Base-by-base conservation (phyloP, 345 rosid species). In the Rhodamnia rubescens region DNA sequence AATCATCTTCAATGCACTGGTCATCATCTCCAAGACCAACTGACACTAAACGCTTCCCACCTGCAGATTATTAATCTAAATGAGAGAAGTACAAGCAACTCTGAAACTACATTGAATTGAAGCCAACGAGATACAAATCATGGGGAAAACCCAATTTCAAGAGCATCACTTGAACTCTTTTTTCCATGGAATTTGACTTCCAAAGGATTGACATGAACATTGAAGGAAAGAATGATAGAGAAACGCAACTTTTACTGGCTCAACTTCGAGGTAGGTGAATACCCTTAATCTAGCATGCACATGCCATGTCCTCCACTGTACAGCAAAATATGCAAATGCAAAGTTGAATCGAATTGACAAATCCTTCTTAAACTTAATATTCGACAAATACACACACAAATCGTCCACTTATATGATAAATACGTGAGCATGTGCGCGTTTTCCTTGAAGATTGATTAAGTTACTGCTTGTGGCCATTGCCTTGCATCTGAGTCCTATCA, bases 1-100 rank as follows among this genome's bases (percentile, higher is more conserved):
- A 96, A 85, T 96, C 98, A 92, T 96, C 98, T 92, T 96, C 98
- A 83, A 96, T 96, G 90, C 96, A 96, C 85, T 95, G 96, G 84
- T 96, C 98, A 90, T 96, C 98, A 89, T 96, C 96, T 81, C 98
- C 98, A 58, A 95, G 96, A 89, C 98, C 98, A 52, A 95, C 94
- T 36, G 93, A 87, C 78, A 93, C 93, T 53, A 96, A 89, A 58
- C 96, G 94, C 52, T 95, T 93, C 22, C 92, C 99, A 89, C 99
- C 99, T 97, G 90, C 27, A 89, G 88, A 90, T 82, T 44, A 27
- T 69, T 21, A 9, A 32, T 40, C 47, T 18, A 51, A 85, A 36
- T 81, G 58, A 29, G 24, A 36, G 59, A 86, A 82, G 83, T 52
- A 18, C 40, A 44, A 36, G 44, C 42, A 27, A 36, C 50, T 82